These are phyloP conservation scores for Acaromyces ingoldii DNA, from an alignment of 1,284 basidiomycete species.

Conservation along the genomic window DNA sequence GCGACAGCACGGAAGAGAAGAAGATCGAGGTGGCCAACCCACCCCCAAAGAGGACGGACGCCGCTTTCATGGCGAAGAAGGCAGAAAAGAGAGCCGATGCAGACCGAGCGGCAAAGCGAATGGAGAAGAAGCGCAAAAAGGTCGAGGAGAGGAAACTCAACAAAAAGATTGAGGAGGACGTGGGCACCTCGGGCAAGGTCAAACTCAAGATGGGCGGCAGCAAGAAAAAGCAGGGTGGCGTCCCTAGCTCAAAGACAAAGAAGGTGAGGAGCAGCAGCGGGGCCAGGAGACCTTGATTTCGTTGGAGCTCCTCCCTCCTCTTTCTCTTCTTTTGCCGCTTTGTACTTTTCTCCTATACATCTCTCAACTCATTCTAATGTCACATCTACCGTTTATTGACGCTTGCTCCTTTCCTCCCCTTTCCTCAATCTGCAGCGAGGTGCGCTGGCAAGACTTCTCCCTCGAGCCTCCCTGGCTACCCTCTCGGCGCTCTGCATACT, in stretches of 20 bases:
- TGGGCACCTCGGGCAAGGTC: conserved; percentile 18
- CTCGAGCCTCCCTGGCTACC: too few relatives aligned
- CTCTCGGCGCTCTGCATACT: conserved; percentile 20
- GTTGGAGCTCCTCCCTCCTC: too few relatives aligned
- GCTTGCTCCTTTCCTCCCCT: not conserved
- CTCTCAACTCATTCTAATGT: too few relatives aligned
- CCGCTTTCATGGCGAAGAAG: too few relatives aligned
- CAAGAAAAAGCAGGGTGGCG: too few relatives aligned
- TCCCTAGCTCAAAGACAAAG: conserved; percentile 1
- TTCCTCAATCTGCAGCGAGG: not conserved
- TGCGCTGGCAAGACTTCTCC: too few relatives aligned
- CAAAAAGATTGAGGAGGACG: conserved; percentile 20
- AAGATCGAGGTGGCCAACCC: conserved; percentile 26
- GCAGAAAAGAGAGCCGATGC: conserved; percentile 42
- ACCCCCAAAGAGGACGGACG: not conserved
- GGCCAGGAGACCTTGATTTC: not conserved
- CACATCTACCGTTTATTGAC: too few relatives aligned
- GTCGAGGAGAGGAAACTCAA: conserved; percentile 12
- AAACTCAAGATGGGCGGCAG: too few relatives aligned
- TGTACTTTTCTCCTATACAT: too few relatives aligned
- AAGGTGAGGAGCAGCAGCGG: not conserved
- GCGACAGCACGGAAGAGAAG: too few relatives aligned
- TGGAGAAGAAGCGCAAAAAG: conserved; percentile 46
- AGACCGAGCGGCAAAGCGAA: conserved; percentile 30
- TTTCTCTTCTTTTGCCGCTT: too few relatives aligned